Conservation (phyloP, 2,329 filamentous ascomycete genomes). For the Dactylellina sp. region DNA sequence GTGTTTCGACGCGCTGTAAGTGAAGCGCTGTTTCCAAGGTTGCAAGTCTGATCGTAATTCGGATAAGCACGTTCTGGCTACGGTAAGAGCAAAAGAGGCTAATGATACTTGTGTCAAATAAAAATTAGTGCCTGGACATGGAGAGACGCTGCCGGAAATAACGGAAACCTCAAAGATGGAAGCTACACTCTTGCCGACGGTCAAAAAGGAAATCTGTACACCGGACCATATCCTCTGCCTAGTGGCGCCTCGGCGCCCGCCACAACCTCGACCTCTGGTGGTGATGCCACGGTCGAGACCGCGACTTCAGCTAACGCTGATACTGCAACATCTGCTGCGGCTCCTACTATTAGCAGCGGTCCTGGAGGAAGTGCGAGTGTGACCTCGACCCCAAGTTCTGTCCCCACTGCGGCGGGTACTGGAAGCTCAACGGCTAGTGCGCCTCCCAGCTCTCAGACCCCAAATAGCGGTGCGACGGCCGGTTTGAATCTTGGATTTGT, state of each 20-base stretch:
- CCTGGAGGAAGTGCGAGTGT: no score
- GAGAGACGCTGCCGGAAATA: constrained; percentile 33
- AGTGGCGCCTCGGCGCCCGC: neutral
- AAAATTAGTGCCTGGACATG: constrained; percentile 24
- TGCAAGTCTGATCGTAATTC: no score
- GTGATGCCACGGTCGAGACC: no score
- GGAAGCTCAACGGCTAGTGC: constrained; percentile 13
- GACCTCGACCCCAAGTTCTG: neutral
- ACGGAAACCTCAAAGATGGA: constrained; percentile 32
- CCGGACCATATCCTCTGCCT: constrained; percentile 34
- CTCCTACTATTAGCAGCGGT: neutral
- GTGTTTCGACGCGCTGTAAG: constrained; percentile 34
- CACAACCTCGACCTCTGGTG: no score
- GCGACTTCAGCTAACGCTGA: neutral
- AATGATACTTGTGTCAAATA: constrained; percentile 2
- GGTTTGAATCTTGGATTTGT: constrained; percentile 13
- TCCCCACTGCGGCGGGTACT: neutral
- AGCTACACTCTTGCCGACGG: constrained; percentile 42
- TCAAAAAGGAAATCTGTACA: constrained; percentile 38
- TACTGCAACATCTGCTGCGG: constrained; percentile 2
- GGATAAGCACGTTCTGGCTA: neutral
- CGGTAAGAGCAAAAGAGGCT: neutral
- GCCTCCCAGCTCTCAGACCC: constrained; percentile 25
- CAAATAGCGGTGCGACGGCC: constrained; percentile 24
- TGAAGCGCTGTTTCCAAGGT: neutral